Conservation (phyloP, 495 filamentous ascomycete species). For the Annulohypoxylon bovei region DNA sequence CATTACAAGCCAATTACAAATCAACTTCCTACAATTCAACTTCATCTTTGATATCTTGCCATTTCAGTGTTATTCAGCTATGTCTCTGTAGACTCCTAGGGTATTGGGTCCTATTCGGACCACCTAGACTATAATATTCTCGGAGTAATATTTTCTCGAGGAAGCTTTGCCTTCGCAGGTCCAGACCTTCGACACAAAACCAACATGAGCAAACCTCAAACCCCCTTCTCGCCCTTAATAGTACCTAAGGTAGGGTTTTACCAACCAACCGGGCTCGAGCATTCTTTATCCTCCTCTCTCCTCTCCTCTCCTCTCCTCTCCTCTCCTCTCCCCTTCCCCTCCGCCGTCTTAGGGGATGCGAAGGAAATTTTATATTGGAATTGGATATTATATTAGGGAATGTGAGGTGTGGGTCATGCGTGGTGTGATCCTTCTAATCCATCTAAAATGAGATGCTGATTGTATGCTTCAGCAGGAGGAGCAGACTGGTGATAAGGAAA, state of each 20-base stretch:
- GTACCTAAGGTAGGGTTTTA: neutral
- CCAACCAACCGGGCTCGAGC: slow-evolving; percentile 1
- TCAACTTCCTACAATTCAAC: neutral
- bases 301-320: neutral
- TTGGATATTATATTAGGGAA: slow-evolving; percentile 44
- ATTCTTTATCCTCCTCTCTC: slow-evolving; percentile 18
- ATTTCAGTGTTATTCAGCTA: slow-evolving; percentile 30
- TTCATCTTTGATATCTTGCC: neutral
- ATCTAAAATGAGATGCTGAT: slow-evolving; percentile 42
- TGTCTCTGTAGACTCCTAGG: slow-evolving; percentile 13
- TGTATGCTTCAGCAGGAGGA: slow-evolving; percentile 21
- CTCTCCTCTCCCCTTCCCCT: slow-evolving; percentile 7
- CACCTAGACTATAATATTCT: slow-evolving; percentile 22
- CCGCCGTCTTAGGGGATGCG: neutral
- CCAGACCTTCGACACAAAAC: slow-evolving; percentile 8
- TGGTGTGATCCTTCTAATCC: slow-evolving; percentile 41
- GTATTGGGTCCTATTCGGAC: slow-evolving; percentile 6
- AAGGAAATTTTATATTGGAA: slow-evolving; percentile 31
- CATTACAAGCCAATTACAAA: neutral
- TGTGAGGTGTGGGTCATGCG: slow-evolving; percentile 31
- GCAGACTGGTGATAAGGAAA: slow-evolving; percentile 28
- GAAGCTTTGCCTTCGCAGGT: slow-evolving; percentile 5
- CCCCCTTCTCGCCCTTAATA: neutral
- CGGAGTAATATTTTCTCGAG: no score
- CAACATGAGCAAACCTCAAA: neutral